These are phyloP conservation scores for Colletotrichum liaoningense DNA, from an alignment of 2,329 filamentous ascomycete genomes.

Conservation along the genomic window DNA sequence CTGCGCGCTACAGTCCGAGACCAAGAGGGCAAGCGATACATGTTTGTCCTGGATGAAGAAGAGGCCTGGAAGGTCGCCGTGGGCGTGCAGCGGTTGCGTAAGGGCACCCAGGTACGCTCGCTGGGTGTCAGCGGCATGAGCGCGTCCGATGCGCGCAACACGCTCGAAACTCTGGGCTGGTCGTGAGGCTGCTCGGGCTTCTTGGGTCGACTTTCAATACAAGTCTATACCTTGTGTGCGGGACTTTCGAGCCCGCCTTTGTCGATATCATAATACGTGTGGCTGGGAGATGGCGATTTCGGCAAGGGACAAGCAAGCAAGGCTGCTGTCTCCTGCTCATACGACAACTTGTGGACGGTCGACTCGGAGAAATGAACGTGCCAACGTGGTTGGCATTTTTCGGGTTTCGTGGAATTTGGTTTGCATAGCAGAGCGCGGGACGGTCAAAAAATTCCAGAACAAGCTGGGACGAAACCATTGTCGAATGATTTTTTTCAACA, in stretches of 20 bases:
- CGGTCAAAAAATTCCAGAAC: constrained; percentile 23
- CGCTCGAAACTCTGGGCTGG: constrained; percentile 71
- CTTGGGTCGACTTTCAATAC: neutral
- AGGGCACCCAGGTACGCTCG: constrained; percentile 69
- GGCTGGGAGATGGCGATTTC: neutral
- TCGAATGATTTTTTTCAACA: constrained; percentile 11
- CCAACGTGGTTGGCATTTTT: constrained; percentile 1
- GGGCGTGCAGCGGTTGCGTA: constrained; percentile 69
- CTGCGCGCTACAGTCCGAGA: constrained; percentile 73
- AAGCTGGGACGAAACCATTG: constrained; percentile 21
- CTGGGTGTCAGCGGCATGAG: constrained; percentile 69
- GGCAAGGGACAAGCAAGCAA: neutral
- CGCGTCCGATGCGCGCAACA: constrained; percentile 62
- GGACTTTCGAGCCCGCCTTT: neutral
- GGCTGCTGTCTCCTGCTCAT: constrained; percentile 13
- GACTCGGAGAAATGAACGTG: neutral
- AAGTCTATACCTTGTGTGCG: neutral
- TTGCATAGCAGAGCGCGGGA: constrained; percentile 38
- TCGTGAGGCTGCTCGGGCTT: neutral
- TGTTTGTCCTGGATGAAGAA: constrained; percentile 73
- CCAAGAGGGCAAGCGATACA: constrained; percentile 73
- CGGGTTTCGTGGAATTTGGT: constrained; percentile 31
- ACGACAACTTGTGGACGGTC: neutral
- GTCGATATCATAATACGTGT: neutral
- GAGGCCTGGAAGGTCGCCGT: constrained; percentile 76